Base-by-base conservation (phyloP, 2,329 filamentous ascomycete genomes). In the Lithohypha guttulata region DNA sequence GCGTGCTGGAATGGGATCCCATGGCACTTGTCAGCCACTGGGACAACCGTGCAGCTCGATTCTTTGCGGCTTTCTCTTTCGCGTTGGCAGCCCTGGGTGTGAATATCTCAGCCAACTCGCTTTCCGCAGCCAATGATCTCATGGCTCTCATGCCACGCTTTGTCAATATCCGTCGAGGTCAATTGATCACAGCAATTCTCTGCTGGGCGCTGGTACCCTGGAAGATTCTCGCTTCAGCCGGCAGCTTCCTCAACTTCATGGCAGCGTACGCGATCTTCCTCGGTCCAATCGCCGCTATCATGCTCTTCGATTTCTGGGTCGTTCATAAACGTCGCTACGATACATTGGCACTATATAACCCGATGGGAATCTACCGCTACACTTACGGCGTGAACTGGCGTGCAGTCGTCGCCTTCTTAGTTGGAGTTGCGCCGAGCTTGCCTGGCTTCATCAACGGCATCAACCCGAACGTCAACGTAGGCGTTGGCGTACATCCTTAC, bases 401-500 rank as follows among this genome's bases (percentile, higher is more conserved):
- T 17, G 76, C 74, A 23, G 58, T 73, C 2, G 55, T 69, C 1
- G 70, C 75, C 0, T 77, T 79, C 43, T 32, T 78, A 4, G 59
- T 72, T 4, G 69, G 71, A 5, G 67, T 78, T 1, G 66, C 59
- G 1, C 75, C 75, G n/a, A n/a, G n/a, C n/a, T n/a, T 2, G 70
- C 75, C 0, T 76, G 79, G 45, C 32, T 78, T 8, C 59, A 72
- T 7, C 71, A 65, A 75, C 49, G 48, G 63, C 13, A 56, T 70
- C 22, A 65, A 64, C 41, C 30, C 47, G 0, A 40, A 42, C 8
- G 50, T 63, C 22, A 30, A 53, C 9, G 55, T 62, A 1, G 69
- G 71, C 6, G 67, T 77, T 1, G 66, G 59, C 1, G 55, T 61
- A 26, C 68, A 71, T 47, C 61, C 78, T 3, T 81, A 79, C 51